Conservation (phyloP, 305 asterid genomes). For the Plantago coronopus region DNA sequence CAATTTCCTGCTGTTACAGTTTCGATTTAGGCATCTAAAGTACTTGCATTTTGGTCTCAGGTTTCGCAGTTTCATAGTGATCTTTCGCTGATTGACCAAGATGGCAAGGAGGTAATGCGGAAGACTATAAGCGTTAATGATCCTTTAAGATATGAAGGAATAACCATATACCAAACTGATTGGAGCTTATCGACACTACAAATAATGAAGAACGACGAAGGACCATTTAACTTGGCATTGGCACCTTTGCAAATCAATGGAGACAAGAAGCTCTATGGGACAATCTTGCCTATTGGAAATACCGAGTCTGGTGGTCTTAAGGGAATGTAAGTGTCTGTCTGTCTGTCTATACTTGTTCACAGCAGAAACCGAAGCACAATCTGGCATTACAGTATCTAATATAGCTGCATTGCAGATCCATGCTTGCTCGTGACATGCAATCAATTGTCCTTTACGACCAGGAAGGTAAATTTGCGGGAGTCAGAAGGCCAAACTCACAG, state of each 20-base stretch:
- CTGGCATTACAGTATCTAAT: neutral
- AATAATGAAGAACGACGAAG: slow-evolving; percentile 69
- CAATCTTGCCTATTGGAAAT: slow-evolving; percentile 65
- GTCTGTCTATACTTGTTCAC: neutral
- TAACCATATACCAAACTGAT: slow-evolving; percentile 82
- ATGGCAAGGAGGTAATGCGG: slow-evolving; percentile 75
- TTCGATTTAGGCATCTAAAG: slow-evolving; percentile 2
- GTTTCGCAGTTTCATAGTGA: slow-evolving; percentile 77
- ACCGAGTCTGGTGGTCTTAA: slow-evolving; percentile 49
- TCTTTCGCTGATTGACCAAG: slow-evolving; percentile 64
- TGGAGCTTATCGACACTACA: slow-evolving; percentile 85
- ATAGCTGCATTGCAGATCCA: slow-evolving; percentile 44
- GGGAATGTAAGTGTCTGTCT: slow-evolving; percentile 80
- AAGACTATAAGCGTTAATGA: slow-evolving; percentile 81
- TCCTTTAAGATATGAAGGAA: slow-evolving; percentile 77
- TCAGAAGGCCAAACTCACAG: slow-evolving; percentile 71
- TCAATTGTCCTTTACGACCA: slow-evolving; percentile 76
- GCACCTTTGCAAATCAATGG: slow-evolving; percentile 79
- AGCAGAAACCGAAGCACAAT: neutral
- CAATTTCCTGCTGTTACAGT: neutral
- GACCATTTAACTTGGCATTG: slow-evolving; percentile 89
- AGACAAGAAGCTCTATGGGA: slow-evolving; percentile 82
- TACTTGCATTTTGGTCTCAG: slow-evolving; percentile 31
- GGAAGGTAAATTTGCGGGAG: slow-evolving; percentile 85
- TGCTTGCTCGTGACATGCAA: slow-evolving; percentile 92